Percentiles rank a stretch among this genome's conserved stretches.
Evolutionary conservation across 179 eudicot genomes (phyloP).

Genomic region (Spergularia azorica): DNA sequence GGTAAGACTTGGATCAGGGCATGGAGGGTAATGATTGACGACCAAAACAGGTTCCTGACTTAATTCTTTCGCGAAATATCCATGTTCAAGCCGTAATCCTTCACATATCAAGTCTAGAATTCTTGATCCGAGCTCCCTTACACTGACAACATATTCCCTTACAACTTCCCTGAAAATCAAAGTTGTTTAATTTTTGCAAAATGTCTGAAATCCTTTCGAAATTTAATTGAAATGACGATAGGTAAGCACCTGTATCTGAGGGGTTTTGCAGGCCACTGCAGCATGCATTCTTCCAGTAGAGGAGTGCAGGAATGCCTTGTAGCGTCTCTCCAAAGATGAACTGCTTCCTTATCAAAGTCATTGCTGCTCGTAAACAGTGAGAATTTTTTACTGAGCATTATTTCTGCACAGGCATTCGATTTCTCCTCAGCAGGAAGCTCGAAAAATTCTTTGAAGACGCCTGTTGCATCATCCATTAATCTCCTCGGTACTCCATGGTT

Average conservation of each 20-base stretch:
- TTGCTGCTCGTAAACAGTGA: slow-evolving; percentile 32
- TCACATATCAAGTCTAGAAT: too few species aligned
- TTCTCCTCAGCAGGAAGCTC: slow-evolving; percentile 23
- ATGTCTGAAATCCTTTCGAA: too few species aligned
- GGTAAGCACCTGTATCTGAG: slow-evolving; percentile 29
- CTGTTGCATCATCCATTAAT: not conserved
- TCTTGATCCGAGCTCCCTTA: too few species aligned
- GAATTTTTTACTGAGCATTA: not conserved
- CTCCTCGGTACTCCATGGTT: slow-evolving; percentile 35
- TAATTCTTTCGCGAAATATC: too few species aligned
- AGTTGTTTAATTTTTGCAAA: too few species aligned
- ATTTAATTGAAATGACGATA: too few species aligned
- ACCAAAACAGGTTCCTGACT: too few species aligned
- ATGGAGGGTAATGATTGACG: too few species aligned
- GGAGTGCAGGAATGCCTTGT: slow-evolving; percentile 36
- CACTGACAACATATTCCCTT: too few species aligned
- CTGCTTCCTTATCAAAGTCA: slow-evolving; percentile 25
- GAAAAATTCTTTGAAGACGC: slow-evolving; percentile 21
- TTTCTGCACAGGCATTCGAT: slow-evolving; percentile 11
- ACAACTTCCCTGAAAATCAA: too few species aligned
- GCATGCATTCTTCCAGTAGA: slow-evolving; percentile 31
- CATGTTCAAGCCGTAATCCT: too few species aligned
- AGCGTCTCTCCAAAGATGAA: slow-evolving; percentile 43
- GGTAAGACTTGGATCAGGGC: too few species aligned
- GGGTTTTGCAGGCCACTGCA: slow-evolving; percentile 49